Conservation (phyloP, 345 rosid genomes). For the Eucalyptus caleyi region DNA sequence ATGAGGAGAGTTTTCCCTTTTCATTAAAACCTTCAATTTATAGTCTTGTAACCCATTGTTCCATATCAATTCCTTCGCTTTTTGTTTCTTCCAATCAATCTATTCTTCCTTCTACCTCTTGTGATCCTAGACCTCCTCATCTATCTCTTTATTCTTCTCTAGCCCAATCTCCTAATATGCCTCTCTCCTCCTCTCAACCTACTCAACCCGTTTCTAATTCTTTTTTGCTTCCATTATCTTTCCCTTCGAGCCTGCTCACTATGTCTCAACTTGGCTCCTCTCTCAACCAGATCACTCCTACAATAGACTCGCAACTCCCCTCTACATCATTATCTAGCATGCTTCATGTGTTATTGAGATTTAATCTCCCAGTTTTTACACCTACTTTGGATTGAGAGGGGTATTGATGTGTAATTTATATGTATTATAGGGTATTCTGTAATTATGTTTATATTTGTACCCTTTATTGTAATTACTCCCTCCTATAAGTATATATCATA, state of each 20-base stretch:
- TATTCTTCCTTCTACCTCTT: background rate
- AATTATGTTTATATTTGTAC: background rate
- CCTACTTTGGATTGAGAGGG: background rate
- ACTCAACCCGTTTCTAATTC: background rate
- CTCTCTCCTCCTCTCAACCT: background rate
- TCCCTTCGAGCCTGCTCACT: background rate
- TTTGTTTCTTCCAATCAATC: background rate
- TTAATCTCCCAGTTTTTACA: background rate
- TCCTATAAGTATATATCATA: background rate
- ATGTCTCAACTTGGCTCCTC: background rate
- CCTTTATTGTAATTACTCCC: background rate
- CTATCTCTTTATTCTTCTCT: background rate
- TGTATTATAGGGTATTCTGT: background rate
- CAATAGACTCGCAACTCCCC: background rate
- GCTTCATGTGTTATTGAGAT: background rate
- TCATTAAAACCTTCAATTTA: background rate
- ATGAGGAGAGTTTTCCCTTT: background rate
- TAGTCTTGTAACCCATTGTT: background rate
- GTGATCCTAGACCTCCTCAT: background rate
- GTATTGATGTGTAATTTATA: background rate
- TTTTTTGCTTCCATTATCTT: background rate
- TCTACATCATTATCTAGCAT: background rate
- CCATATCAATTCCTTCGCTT: background rate
- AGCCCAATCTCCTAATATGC: background rate
- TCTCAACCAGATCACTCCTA: background rate